Conservation (phyloP, 2,329 filamentous ascomycete species). For the Phaeosphaeria sp. region DNA sequence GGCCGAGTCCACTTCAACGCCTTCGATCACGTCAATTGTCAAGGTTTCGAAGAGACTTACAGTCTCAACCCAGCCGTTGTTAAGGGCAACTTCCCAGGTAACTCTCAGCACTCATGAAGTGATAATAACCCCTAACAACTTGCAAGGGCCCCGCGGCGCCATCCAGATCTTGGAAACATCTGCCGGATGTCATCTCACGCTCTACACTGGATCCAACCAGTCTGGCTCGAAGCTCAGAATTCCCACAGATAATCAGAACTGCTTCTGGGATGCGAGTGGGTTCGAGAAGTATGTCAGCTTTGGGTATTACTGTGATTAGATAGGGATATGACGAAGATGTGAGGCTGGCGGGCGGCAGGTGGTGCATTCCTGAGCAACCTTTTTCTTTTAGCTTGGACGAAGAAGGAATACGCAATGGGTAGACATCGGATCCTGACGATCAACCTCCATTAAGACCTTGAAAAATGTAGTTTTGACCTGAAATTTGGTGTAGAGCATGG, state of each 20-base stretch:
- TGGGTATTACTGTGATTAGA: not conserved
- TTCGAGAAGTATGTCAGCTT: not conserved
- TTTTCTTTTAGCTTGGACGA: too few relatives aligned
- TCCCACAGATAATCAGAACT: not conserved
- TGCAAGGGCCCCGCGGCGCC: conserved; percentile 7
- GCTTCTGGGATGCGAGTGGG: not conserved
- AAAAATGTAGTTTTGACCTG: too few relatives aligned
- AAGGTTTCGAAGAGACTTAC: conserved; percentile 9
- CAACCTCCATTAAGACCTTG: too few relatives aligned
- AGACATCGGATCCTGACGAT: too few relatives aligned
- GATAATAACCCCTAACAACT: not conserved
- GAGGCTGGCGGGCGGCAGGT: not conserved
- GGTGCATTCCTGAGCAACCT: not conserved
- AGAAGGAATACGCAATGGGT: too few relatives aligned
- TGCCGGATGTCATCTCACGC: conserved; percentile 7
- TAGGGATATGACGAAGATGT: not conserved
- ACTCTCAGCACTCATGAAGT: not conserved
- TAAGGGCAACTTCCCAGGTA: conserved; percentile 10
- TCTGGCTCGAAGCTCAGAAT: conserved; percentile 3
- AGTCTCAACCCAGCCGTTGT: conserved; percentile 6
- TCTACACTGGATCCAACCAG: conserved; percentile 10
- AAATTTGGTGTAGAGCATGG: too few relatives aligned
- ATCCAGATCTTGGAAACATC: conserved; percentile 6
- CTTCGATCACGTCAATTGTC: conserved; percentile 7
- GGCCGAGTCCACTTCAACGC: conserved; percentile 7